Evolutionary conservation across 192 early-diverging fungal genomes (phyloP), one percentile per base, ranked within the genome.

Genomic region (Spizellomyces punctatus): DNA sequence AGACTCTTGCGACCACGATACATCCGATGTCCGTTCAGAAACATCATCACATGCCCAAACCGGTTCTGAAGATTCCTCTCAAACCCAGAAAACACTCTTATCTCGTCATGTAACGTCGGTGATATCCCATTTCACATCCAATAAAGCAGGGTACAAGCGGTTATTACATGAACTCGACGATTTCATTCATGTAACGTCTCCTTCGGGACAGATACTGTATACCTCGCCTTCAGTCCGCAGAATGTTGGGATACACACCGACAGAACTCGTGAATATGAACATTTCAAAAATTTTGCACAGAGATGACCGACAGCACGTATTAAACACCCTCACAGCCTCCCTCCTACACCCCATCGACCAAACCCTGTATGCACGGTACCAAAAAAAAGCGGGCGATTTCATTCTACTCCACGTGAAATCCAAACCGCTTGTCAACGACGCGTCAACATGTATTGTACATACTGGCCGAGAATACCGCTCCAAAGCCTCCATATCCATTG

Each of bases 51-150:
- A 56, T 56, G n/a, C n/a, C 22, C 4, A 56, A 6, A 22, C n/a
- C 16, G 74, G 50, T 8, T 69, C 67, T 4, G 75, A 76, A 10
- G 75, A 76, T 44, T 52, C 68, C 14, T 6, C 46, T 7, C 67
- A 71, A 5, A 56, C 41, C 16, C 47, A 60, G 5, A 69, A 64
- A 54, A 47, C 69, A 2, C 70, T 52, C 46, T 46, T 80, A 22
- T 80, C 79, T 12, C 74, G 79, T 6, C 80, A 81, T 69, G 76
- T 81, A n/a, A 75, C 77, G 2, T 81, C 80, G 8, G 80, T 81
- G 27, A 78, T 81, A 41, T 67, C 73, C 21, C 80, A 81, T 55
- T 81, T 81, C 64, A 81, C 80, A 9, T 44, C 69, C 6, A 65
- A 64, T 50, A 62, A 76, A 41, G 74, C 75, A 42, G 76, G 77